A percentile compares a stretch with the other conserved stretches of the same genome.
Evolutionary conservation across 2,329 filamentous ascomycete species (phyloP).

Genomic region (Aspergillus texensis): DNA sequence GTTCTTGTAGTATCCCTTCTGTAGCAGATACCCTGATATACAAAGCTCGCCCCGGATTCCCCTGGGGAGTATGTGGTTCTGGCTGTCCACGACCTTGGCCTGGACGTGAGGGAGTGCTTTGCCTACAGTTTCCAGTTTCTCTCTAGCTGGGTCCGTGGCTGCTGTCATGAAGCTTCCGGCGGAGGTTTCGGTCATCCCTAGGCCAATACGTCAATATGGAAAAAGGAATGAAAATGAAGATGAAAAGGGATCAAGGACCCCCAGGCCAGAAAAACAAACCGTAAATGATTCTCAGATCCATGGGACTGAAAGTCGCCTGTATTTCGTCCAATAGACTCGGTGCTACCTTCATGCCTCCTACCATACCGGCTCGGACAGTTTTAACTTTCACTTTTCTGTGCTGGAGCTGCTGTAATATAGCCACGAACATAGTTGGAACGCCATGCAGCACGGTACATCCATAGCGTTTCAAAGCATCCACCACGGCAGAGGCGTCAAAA

Average conservation of each 20-base stretch:
- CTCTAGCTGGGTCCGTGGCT: not conserved
- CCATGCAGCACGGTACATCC: slow-evolving; percentile 70
- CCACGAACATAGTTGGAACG: slow-evolving; percentile 77
- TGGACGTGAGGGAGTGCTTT: slow-evolving; percentile 68
- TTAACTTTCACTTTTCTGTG: not conserved
- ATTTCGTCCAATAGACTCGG: slow-evolving; percentile 5
- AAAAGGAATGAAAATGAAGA: too few species aligned
- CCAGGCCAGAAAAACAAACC: not conserved
- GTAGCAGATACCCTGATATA: slow-evolving; percentile 71
- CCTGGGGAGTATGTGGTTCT: slow-evolving; percentile 64
- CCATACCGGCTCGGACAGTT: slow-evolving; percentile 7
- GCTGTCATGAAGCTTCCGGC: not conserved
- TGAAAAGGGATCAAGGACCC: not conserved
- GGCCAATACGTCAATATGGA: not conserved
- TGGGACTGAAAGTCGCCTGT: not conserved
- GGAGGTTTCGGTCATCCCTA: slow-evolving; percentile 14
- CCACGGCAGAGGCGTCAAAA: slow-evolving; percentile 61
- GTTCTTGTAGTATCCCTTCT: slow-evolving; percentile 42
- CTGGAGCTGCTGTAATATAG: slow-evolving; percentile 39
- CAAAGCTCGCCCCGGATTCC: slow-evolving; percentile 70
- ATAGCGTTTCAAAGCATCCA: slow-evolving; percentile 63
- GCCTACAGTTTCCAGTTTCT: not conserved
- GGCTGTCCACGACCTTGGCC: slow-evolving; percentile 71
- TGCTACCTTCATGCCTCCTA: slow-evolving; percentile 3
- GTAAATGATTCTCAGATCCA: not conserved